Percentiles rank a stretch among this genome's conserved stretches.
Conservation (phyloP, 2,329 filamentous ascomycete genomes). For the Beauveria sp. region DNA sequence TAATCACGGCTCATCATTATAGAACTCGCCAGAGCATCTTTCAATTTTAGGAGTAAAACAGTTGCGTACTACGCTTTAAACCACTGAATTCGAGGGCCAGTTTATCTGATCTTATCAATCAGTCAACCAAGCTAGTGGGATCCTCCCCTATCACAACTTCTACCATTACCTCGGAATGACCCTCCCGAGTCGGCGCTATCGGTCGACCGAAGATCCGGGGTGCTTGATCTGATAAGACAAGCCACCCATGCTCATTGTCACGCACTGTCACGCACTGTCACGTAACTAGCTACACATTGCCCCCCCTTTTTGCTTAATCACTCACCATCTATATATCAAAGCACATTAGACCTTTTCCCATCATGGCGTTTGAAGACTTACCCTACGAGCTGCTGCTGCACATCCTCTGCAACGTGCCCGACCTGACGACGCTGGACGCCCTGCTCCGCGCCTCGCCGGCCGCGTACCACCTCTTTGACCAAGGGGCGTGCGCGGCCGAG, state of each 20-base stretch:
- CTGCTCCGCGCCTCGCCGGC: neutral
- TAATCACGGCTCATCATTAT: constrained; percentile 15
- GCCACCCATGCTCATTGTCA: neutral
- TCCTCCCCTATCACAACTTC: neutral
- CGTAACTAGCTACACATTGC: neutral
- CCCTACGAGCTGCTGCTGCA: constrained; percentile 6
- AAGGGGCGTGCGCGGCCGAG: neutral
- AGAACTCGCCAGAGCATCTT: neutral
- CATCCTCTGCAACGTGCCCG: neutral
- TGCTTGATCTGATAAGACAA: constrained; percentile 5
- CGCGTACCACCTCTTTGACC: constrained; percentile 1
- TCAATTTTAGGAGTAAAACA: neutral
- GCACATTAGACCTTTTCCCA: neutral
- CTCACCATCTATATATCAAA: neutral
- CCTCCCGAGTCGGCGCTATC: constrained; percentile 2
- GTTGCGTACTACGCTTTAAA: too few species aligned
- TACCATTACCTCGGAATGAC: constrained; percentile 14
- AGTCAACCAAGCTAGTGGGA: neutral
- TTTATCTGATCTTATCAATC: neutral
- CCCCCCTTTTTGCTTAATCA: neutral
- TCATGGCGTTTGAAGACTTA: constrained; percentile 2
- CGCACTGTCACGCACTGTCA: neutral
- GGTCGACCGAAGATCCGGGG: neutral
- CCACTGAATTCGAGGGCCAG: too few species aligned
- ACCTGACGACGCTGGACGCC: neutral